A percentile compares a stretch with the other conserved stretches of the same genome.
Conservation (phyloP, 2,329 filamentous ascomycete genomes). For the Fusarium sacchari region DNA sequence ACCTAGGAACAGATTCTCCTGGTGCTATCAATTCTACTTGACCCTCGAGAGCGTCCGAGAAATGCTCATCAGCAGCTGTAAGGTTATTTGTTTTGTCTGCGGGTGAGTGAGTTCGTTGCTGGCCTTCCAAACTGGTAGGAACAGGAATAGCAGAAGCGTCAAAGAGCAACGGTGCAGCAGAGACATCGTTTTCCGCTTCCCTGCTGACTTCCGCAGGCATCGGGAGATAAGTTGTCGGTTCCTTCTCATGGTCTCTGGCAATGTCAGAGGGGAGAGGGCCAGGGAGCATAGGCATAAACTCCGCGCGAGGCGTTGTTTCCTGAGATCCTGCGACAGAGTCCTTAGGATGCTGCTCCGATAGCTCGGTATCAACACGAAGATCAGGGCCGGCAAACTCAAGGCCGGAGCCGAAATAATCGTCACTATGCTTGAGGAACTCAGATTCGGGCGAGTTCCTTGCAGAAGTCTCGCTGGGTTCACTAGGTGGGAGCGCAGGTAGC, state of each 20-base stretch:
- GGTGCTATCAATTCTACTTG: constrained; percentile 30
- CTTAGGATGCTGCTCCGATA: constrained; percentile 45
- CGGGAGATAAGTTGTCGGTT: constrained; percentile 48
- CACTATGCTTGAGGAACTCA: constrained; percentile 39
- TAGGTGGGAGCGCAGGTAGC: constrained; percentile 62
- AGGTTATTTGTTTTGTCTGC: constrained; percentile 45
- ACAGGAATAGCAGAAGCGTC: constrained; percentile 41
- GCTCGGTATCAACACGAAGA: constrained; percentile 56
- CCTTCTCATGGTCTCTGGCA: not conserved
- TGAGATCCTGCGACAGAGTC: constrained; percentile 68
- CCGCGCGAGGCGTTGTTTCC: constrained; percentile 75
- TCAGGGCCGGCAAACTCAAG: constrained; percentile 35
- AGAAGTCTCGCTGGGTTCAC: constrained; percentile 55
- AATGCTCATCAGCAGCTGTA: constrained; percentile 50
- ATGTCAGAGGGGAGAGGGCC: not conserved
- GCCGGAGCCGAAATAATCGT: constrained; percentile 43
- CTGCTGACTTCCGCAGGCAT: constrained; percentile 54
- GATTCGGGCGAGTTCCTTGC: constrained; percentile 49
- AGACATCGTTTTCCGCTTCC: constrained; percentile 55
- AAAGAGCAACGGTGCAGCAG: constrained; percentile 51
- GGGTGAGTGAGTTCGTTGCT: constrained; percentile 14
- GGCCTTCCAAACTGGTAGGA: constrained; percentile 36
- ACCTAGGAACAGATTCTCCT: constrained; percentile 8
- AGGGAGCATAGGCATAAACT: constrained; percentile 47
- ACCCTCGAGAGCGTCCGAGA: constrained; percentile 49